Conservation (phyloP, 768 basidiomycete species). For the Hysterangium stoloniferum region DNA sequence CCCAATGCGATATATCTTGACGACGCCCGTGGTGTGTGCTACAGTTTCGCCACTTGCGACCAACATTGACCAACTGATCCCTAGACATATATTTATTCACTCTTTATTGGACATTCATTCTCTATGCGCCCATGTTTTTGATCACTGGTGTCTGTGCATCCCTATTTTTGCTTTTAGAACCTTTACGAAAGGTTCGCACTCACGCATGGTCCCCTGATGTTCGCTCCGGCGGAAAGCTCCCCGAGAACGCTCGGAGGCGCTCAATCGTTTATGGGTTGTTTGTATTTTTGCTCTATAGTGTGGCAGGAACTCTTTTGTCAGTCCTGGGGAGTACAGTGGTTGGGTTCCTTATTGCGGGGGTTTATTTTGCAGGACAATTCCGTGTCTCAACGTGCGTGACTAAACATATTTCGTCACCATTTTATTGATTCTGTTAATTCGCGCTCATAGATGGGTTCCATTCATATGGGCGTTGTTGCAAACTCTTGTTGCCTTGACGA, state of each 20-base stretch:
- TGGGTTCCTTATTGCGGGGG: constrained; percentile 10
- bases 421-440: neutral
- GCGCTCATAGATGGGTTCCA: constrained; percentile 8
- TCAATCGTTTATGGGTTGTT: neutral
- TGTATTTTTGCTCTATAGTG: constrained; percentile 5
- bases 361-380: constrained; percentile 6
- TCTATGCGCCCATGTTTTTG: constrained; percentile 5
- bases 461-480: constrained; percentile 10
- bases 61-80: neutral
- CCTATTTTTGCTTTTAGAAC: neutral
- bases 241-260: neutral
- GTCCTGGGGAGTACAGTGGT: constrained; percentile 6
- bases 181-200: neutral
- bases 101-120: constrained; percentile 11
- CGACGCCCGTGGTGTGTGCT: neutral
- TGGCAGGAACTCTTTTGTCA: neutral
- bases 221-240: neutral
- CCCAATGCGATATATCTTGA: neutral
- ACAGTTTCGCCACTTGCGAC: neutral
- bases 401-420: neutral
- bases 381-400: constrained; percentile 8
- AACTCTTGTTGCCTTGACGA: constrained; percentile 6
- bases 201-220: neutral
- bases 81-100: constrained; percentile 8
- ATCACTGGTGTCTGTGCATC: constrained; percentile 5